Conservation (phyloP, 139 green algal species). For the Chlorella sp. region DNA sequence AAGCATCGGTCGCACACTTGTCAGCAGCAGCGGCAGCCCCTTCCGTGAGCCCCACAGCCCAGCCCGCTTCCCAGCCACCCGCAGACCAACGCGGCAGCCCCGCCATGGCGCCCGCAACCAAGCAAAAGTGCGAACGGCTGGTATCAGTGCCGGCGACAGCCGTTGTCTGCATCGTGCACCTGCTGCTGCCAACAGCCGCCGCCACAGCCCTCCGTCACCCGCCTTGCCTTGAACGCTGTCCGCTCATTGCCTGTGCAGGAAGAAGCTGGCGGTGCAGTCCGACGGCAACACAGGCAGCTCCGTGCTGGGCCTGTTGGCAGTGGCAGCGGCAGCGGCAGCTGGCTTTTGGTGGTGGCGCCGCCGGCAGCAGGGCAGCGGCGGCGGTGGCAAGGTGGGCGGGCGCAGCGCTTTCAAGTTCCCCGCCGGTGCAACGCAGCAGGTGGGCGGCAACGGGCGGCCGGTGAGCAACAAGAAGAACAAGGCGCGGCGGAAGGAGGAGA, state of each 20-base stretch:
- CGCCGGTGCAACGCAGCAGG: neutral
- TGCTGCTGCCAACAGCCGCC: neutral
- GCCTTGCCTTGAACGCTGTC: too few species aligned
- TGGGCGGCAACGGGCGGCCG: neutral
- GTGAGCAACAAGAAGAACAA: constrained; percentile 30
- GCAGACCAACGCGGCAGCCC: too few species aligned
- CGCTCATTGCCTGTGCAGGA: neutral
- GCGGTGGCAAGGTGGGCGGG: neutral
- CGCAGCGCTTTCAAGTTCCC: constrained; percentile 24
- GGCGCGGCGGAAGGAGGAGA: constrained; percentile 11
- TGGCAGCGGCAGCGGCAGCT: neutral
- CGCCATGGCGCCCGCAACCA: neutral
- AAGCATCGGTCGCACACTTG: too few species aligned
- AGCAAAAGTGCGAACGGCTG: neutral
- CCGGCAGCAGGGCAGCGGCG: neutral
- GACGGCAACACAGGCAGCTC: constrained; percentile 2
- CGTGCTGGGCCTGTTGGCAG: constrained; percentile 7
- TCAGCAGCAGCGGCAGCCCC: neutral
- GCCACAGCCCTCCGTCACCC: neutral
- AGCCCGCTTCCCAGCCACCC: too few species aligned
- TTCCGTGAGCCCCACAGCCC: neutral
- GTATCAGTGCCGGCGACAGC: neutral
- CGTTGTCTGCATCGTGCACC: neutral
- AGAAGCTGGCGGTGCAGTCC: neutral
- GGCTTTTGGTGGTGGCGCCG: constrained; percentile 25